Base-by-base conservation (phyloP, 805 yeast genomes). In the Candida quercuum region DNA sequence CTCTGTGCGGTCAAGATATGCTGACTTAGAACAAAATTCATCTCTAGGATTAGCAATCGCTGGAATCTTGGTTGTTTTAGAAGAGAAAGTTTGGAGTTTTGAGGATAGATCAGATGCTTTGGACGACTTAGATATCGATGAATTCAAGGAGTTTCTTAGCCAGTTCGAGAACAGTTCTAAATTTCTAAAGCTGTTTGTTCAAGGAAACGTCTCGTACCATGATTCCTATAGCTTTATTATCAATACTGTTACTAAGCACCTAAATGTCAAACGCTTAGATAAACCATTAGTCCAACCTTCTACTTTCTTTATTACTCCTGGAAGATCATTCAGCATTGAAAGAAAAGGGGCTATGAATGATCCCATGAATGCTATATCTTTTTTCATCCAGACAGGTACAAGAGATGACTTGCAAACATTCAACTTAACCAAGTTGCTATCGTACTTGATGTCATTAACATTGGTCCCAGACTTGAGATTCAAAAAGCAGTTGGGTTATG, bases 401-500 rank as follows among this genome's bases (percentile, higher is more conserved):
- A 57, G 81, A 36, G 49, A 49, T 3, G 67, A 72, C 46, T 30
- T 34, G 0, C 34, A 42, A 6, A 47, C 51, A 1, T 57, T 64
- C 31, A 53, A 76, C 0, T 38, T 78, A 39, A 69, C 82, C 0
- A 61, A 60, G 16, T 51, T 82, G 5, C 45, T 72, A 1, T 67
- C 74, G 1, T 72, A 64, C 51, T 35, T 72, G n/a, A 47, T 81
- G 46, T 62, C 75, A 0, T 44, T 63, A 7, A 57, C 67, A 1
- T 60, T 75, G 15, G 56, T 63, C 1, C 60, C 68, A 3, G 78
- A 72, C 33, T 55, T 82, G 14, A 59, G 89, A 42, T 67, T 66
- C 15, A 71, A 69, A 46, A 69, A 67, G 40, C 83, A 77, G 44
- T 54, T 83, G 38, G 89, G 86, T 0, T 83, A 83, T 51, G 65